Evolutionary conservation across 768 basidiomycete species (phyloP).

Genomic region (Cytidiella melzeri): DNA sequence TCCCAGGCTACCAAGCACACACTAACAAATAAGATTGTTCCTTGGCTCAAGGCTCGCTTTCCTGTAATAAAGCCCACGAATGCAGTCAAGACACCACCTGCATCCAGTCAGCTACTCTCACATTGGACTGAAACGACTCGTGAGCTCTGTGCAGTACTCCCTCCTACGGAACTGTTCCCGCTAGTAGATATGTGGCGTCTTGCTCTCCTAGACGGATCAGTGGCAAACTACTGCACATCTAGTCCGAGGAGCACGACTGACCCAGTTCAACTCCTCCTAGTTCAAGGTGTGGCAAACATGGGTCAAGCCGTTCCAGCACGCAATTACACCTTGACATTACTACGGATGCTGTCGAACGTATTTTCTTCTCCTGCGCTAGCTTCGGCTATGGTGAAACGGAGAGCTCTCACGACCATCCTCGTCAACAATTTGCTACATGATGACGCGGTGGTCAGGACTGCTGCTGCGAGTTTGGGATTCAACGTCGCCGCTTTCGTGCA

Average conservation of each 20-base stretch:
- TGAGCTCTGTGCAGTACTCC: constrained; percentile 39
- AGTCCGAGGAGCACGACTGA: constrained; percentile 27
- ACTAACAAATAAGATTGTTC: constrained; percentile 43
- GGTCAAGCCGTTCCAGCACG: constrained; percentile 28
- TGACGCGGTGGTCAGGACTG: constrained; percentile 63
- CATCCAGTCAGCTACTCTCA: constrained; percentile 34
- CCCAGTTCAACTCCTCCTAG: constrained; percentile 41
- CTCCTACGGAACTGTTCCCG: constrained; percentile 62
- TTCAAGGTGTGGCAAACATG: constrained; percentile 34
- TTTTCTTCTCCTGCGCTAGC: constrained; percentile 43
- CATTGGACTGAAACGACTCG: constrained; percentile 45
- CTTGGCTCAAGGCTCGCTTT: constrained; percentile 62
- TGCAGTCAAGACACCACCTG: constrained; percentile 22
- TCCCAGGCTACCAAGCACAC: constrained; percentile 35
- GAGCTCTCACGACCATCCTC: constrained; percentile 45
- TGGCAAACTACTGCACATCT: constrained; percentile 44
- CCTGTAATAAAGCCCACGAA: constrained; percentile 20
- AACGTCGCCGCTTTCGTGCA: constrained; percentile 67
- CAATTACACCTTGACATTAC: constrained; percentile 56
- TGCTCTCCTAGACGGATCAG: constrained; percentile 57
- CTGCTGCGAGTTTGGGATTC: constrained; percentile 80
- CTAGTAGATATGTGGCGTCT: constrained; percentile 80
- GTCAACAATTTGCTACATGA: constrained; percentile 63
- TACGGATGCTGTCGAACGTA: constrained; percentile 65
- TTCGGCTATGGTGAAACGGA: constrained; percentile 22